These are phyloP conservation scores for Neurospora sp. DNA, from an alignment of 495 filamentous ascomycete species.

Conservation along the genomic window DNA sequence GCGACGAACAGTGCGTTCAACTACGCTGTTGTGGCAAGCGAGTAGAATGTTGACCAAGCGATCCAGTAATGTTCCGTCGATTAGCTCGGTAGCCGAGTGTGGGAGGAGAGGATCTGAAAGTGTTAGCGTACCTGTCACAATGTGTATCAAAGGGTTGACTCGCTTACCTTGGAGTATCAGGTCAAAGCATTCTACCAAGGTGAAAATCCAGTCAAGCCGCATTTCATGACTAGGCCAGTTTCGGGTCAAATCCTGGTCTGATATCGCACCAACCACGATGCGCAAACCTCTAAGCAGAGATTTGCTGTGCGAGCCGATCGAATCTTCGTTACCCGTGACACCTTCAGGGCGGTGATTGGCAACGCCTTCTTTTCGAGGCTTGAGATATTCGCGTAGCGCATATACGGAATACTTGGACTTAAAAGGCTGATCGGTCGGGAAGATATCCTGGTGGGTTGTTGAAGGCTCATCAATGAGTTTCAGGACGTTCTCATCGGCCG, in stretches of 20 bases:
- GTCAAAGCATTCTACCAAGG: slow-evolving; percentile 32
- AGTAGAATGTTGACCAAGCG: slow-evolving; percentile 30
- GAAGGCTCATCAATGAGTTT: slow-evolving; percentile 46
- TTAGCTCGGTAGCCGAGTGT: slow-evolving; percentile 11
- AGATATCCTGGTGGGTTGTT: slow-evolving; percentile 46
- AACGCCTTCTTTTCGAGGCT: slow-evolving; percentile 1
- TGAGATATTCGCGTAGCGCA: slow-evolving; percentile 44
- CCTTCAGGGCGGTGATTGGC: background rate
- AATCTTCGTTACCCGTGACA: background rate
- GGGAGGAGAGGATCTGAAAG: slow-evolving; percentile 14
- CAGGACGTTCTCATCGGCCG: slow-evolving; percentile 53
- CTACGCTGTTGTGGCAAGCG: background rate
- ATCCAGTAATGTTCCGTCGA: slow-evolving; percentile 22
- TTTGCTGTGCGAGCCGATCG: slow-evolving; percentile 16
- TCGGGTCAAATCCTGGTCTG: slow-evolving; percentile 29
- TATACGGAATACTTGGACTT: slow-evolving; percentile 65
- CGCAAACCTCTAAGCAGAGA: slow-evolving; percentile 28
- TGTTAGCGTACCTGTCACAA: background rate
- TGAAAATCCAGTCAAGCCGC: slow-evolving; percentile 29
- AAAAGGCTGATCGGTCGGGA: slow-evolving; percentile 61
- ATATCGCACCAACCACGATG: slow-evolving; percentile 38
- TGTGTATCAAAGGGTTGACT: background rate
- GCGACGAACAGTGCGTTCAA: background rate
- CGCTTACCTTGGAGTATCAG: slow-evolving; percentile 33
- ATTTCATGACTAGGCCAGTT: slow-evolving; percentile 28